Base-by-base conservation (phyloP, 1,284 basidiomycete species). In the Cryptococcus sp. region DNA sequence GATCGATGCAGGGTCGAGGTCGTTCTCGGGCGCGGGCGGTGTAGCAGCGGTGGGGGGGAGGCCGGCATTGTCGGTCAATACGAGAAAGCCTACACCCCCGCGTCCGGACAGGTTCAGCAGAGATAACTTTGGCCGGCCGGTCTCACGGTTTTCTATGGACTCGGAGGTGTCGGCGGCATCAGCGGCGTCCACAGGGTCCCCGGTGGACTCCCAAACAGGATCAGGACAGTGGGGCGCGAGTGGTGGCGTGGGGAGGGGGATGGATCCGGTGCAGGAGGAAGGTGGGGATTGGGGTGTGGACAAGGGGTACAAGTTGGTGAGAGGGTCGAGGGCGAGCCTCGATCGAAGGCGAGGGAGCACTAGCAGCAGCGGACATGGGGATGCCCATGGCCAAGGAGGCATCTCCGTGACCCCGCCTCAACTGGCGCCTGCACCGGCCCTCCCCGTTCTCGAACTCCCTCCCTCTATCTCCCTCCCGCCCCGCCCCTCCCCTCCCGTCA, bases 101-200 rank as follows among this genome's bases (percentile, higher is more conserved):
- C 62, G 62, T 56, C 68, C 70, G 16, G 68, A 69, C 50, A 56
- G 68, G 44, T 64, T 60, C 55, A 68, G 65, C 18, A 58, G 67
- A 40, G 69, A 71, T 43, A 69, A 68, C 50, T 61, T 66, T 52
- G 66, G 66, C 3, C 44, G 64, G 35, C 60, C 63, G 46, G 57
- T 64, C 0, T 74, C 73, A 2, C 56, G 71, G 9, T 76, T 76
- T 52, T 74, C 72, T 0, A 61, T 64, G 3, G 73, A 76, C 52
- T 76, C 73, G 16, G 73, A 74, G 13, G 48, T 37, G 11, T 50
- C 48, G 9, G 37, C 16, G n/a, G 35, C 16, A 38, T 50, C 48
- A 13, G 36, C 48, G 9, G 28, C 5, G 28, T 33, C 28, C 9
- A 4, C 28, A 4, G 28, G 28, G 28, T 33, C 28, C 9, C 28